Conservation (phyloP, 1,284 basidiomycete genomes). For the Pseudozyma hubeiensis region DNA sequence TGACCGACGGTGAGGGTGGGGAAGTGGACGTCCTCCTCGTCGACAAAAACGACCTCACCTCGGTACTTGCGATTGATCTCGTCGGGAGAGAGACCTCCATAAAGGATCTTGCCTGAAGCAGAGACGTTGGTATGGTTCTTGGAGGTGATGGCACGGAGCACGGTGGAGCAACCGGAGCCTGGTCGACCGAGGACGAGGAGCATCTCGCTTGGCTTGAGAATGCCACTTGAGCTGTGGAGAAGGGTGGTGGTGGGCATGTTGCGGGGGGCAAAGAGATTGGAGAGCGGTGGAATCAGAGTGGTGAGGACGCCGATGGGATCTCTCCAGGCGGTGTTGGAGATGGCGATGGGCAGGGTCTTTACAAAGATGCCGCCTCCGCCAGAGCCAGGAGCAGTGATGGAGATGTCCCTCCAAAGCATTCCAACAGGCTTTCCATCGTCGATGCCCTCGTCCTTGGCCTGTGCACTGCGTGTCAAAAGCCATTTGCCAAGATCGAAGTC, state of each 20-base stretch:
- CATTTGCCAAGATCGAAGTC: conserved; percentile 57
- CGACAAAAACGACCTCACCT: conserved; percentile 55
- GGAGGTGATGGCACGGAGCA: conserved; percentile 54
- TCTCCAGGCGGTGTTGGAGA: conserved; percentile 52
- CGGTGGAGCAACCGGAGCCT: conserved; percentile 58
- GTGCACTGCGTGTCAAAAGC: conserved; percentile 41
- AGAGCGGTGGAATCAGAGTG: conserved; percentile 43
- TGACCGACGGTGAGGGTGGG: conserved; percentile 60
- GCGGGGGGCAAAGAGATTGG: conserved; percentile 30
- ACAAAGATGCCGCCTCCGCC: conserved; percentile 57
- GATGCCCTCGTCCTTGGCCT: conserved; percentile 48
- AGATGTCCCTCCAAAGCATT: conserved; percentile 55
- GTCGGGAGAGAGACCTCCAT: conserved; percentile 45
- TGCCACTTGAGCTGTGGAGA: conserved; percentile 43
- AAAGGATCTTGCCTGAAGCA: conserved; percentile 52
- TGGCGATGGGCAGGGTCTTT: conserved; percentile 57
- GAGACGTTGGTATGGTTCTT: conserved; percentile 44
- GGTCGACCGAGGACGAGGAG: conserved; percentile 62
- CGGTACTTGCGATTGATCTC: conserved; percentile 50
- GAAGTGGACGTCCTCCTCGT: conserved; percentile 60
- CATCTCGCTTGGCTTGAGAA: conserved; percentile 61
- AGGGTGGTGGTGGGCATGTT: conserved; percentile 39
- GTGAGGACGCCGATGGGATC: conserved; percentile 55
- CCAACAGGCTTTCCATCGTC: conserved; percentile 56
- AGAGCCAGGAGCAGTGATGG: conserved; percentile 47